Evolutionary conservation across 164 flowering plant species (phyloP), one percentile per base, ranked within the genome.

Genomic region (Stephania yunnanensis): DNA sequence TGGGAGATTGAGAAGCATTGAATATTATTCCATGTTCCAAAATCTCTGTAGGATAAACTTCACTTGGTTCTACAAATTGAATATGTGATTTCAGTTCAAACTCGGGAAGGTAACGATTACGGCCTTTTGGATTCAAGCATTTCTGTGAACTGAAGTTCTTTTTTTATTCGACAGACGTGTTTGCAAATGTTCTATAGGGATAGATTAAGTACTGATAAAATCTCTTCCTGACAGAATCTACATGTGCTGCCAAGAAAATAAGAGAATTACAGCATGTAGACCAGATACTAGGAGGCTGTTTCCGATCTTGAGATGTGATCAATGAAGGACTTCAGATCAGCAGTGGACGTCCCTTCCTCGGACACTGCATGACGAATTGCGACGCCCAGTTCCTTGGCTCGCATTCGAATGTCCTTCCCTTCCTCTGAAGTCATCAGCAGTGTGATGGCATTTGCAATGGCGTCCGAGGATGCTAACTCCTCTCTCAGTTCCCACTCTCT

Each of bases 401-500:
- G 73, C 45, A 3, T 71, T 52, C 44, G 55, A 10, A 71, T 71
- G 3, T 52, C 63, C 19, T 52, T 52, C 45, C 64, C 73, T 71
- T 52, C 73, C 45, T 71, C 72, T 7, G 55, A 70, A 17, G 11
- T 55, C 72, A 70, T 70, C 72, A 70, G n/a, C 13, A 9, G 13
- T 31, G 45, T 71, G 36, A 71, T 36, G 1, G 65, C 65, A 9
- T 10, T 25, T 22, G 12, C 65, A 52, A 71, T 71, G 10, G 19
- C n/a, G 1, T 12, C 20, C 8, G 45, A 6, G 15, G 64, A 52
- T 8, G 31, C 17, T 29, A 81, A 0, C 81, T 83, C 80, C 7
- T 80, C 81, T 42, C 85, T 19, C 2, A 22, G 10, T 0, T 46
- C 79, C 91, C 92, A 88, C 0, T 85, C 88, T 72, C 74, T 81